Evolutionary conservation across 176 grass and related monocot genomes (phyloP).

Genomic region (Bonia amplexicaulis): DNA sequence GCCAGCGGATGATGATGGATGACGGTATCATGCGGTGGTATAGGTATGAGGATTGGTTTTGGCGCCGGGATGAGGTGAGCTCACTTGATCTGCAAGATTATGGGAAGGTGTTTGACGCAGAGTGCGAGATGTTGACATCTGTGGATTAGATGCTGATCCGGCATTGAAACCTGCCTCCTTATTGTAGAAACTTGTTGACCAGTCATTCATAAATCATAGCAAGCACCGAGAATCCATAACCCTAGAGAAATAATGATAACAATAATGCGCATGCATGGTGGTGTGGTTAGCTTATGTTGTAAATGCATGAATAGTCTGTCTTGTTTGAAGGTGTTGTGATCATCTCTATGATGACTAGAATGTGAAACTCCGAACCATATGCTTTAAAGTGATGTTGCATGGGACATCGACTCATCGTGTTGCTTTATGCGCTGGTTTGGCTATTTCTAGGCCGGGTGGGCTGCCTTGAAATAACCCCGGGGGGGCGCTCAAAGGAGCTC

Average conservation of each 20-base stretch:
- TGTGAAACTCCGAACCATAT: constrained; percentile 4
- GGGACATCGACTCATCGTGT: not conserved
- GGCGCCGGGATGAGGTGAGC: constrained; percentile 77
- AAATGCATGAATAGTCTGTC: constrained; percentile 31
- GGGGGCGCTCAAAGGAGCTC: not conserved
- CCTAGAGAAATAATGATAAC: constrained; percentile 24
- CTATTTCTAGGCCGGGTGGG: not conserved
- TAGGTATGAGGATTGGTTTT: constrained; percentile 82
- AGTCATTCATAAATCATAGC: constrained; percentile 27
- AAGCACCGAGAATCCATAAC: constrained; percentile 15
- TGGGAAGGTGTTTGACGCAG: constrained; percentile 72
- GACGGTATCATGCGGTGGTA: constrained; percentile 98
- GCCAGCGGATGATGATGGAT: constrained; percentile 79
- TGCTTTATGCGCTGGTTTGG: not conserved
- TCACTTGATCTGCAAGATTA: constrained; percentile 81
- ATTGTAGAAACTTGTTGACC: constrained; percentile 30
- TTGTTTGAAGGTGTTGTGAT: constrained; percentile 24
- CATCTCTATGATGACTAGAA: not conserved
- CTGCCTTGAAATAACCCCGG: not conserved
- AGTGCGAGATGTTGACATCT: constrained; percentile 58
- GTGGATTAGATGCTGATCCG: constrained; percentile 37
- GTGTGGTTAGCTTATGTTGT: constrained; percentile 33
- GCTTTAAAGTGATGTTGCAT: constrained; percentile 13
- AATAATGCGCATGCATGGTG: constrained; percentile 29
- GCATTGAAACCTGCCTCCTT: constrained; percentile 13